These are phyloP conservation scores for Pleurozium schreberi DNA, from an alignment of 225 moss, liverwort and hornwort species.

Conservation along the genomic window DNA sequence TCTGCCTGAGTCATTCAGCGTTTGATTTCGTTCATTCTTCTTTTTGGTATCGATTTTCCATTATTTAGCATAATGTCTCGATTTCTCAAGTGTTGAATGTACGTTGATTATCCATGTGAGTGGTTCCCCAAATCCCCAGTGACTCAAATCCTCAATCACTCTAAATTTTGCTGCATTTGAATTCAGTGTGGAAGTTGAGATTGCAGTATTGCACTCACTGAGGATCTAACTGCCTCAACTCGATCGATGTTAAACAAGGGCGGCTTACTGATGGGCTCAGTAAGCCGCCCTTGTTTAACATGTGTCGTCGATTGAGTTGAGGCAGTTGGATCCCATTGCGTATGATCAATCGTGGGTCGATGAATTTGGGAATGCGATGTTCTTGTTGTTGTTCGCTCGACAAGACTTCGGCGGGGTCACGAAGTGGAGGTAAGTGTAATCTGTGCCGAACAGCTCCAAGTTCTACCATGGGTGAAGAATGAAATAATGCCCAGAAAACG, in stretches of 20 bases:
- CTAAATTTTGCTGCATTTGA: not conserved
- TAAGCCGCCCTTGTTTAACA: not conserved
- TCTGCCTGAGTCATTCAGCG: not conserved
- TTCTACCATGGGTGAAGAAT: not conserved
- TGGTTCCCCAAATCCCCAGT: not conserved
- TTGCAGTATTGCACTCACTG: not conserved
- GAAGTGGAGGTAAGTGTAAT: not conserved
- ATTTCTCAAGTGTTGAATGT: no score
- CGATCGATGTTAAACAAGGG: no score
- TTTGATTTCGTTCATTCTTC: not conserved
- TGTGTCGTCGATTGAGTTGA: constrained; percentile 14
- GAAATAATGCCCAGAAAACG: not conserved
- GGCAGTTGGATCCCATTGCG: not conserved
- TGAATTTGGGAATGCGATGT: not conserved
- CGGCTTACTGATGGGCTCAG: not conserved
- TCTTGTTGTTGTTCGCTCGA: not conserved
- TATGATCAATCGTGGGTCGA: not conserved
- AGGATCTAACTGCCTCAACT: no score
- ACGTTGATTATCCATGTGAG: not conserved
- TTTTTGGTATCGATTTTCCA: not conserved
- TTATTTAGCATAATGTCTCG: not conserved
- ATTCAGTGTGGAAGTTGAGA: not conserved
- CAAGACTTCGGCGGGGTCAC: not conserved
- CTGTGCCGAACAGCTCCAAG: not conserved
- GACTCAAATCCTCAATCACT: not conserved